Evolutionary conservation across 1,284 basidiomycete genomes (phyloP), one percentile per base, ranked within the genome.

Genomic region (Ganoderma multipileum): DNA sequence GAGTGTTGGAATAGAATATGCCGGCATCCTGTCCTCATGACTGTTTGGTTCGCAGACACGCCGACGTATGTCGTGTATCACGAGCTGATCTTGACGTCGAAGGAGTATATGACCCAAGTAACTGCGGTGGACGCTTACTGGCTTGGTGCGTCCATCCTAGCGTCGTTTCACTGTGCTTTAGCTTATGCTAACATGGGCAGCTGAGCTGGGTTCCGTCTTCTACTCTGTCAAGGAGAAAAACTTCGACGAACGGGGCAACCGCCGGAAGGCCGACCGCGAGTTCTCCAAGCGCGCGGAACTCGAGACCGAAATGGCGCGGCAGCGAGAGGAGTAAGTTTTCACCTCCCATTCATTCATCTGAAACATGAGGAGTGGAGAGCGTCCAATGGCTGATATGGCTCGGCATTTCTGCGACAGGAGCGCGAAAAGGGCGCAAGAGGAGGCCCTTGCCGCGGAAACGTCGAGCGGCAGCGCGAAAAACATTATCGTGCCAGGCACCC

Each of bases 31-130:
- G 26, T 30, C 73, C 69, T 68, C 55, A 67, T 75, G 47, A 72
- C 68, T 52, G 55, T 16, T 65, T 33, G 44, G 38, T 71, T 38
- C 57, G 6, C 76, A 95, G 94, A 96, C 80, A 97, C 95, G 39
- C 98, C 98, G 8, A 94, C 96, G 60, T 99, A 98, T 79, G 94
- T 99, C 44, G 90, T 99, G 39, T 99, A 98, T 79, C 97, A 99
- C 77, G 97, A 99, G 78, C 87, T 97, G 61, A 96, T 98, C 69
- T 84, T 97, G 73, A 98, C 96, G 3, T 96, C 95, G 33, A 97
- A 95, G 82, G 91, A 97, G 83, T 97, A 98, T 81, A 97, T 98
- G 95, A 97, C 95, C 26, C 95, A 96, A 78, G 96, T 99, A 18
- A 98, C 97, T 1, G 91, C 96, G 0, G 94, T 98, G 66, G 95